Conservation (phyloP, 1,284 basidiomycete genomes). For the Trichosporon sp. region DNA sequence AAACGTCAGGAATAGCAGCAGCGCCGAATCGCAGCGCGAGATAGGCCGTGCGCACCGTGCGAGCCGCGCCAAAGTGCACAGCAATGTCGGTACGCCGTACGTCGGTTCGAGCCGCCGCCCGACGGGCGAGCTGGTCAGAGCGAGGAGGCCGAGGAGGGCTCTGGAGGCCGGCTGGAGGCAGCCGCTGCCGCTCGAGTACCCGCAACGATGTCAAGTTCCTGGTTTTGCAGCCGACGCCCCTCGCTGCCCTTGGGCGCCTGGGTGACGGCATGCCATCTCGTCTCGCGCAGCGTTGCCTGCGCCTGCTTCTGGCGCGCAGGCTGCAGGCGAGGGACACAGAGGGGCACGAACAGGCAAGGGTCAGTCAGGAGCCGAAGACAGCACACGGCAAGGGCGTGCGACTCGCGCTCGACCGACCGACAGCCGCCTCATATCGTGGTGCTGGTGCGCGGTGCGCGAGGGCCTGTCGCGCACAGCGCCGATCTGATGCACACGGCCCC, state of each 20-base stretch:
- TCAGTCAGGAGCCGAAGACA: neutral
- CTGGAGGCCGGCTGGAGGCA: no score
- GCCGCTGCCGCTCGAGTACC: neutral
- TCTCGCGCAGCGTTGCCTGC: neutral
- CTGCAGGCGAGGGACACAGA: neutral
- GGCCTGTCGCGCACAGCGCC: neutral
- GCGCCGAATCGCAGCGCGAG: neutral
- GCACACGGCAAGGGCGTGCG: neutral
- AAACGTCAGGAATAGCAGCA: neutral
- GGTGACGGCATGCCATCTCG: neutral
- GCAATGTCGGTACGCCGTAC: neutral
- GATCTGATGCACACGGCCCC: neutral
- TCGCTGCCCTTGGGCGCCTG: neutral
- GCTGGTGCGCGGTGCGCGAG: no score
- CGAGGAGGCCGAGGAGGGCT: neutral
- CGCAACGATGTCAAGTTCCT: neutral
- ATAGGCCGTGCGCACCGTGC: neutral
- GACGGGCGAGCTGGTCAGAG: neutral
- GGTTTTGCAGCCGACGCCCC: neutral
- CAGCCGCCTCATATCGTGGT: neutral
- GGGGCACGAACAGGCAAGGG: neutral
- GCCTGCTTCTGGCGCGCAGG: neutral
- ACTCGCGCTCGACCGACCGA: neutral
- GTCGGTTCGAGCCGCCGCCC: neutral
- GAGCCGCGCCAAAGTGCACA: neutral